phyloP scores from a whole-genome alignment of 2,329 filamentous ascomycete genomes.

The Didymosphaeria variabile region DNA sequence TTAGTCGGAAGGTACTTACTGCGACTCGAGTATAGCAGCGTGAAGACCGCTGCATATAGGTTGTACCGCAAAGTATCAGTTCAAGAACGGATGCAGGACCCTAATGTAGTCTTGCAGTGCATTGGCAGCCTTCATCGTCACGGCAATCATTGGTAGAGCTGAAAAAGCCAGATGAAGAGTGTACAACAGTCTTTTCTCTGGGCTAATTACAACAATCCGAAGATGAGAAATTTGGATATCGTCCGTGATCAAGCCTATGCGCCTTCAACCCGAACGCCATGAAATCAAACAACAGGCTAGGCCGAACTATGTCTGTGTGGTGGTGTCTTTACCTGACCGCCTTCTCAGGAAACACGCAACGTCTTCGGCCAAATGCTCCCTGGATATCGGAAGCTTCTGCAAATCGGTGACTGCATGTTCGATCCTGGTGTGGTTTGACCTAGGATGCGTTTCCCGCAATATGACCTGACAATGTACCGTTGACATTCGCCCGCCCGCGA shows the following conservation, averaged over 20 bases:
- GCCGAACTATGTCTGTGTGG: not conserved
- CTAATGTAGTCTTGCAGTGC: too few relatives aligned
- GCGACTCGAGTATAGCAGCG: too few relatives aligned
- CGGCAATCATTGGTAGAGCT: not conserved
- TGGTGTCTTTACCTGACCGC: not conserved
- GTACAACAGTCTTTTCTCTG: not conserved
- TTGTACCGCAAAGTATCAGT: too few relatives aligned
- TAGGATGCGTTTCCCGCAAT: too few relatives aligned
- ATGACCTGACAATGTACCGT: not conserved
- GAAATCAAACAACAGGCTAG: not conserved
- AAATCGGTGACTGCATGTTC: not conserved
- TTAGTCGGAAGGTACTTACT: too few relatives aligned
- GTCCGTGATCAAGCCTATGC: not conserved
- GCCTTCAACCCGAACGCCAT: slow-evolving; percentile 2
- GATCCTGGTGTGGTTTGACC: not conserved
- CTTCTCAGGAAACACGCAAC: not conserved
- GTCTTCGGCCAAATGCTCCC: not conserved
- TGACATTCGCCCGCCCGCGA: not conserved
- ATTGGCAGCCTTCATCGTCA: too few relatives aligned
- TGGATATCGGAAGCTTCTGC: not conserved
- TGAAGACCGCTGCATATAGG: too few relatives aligned
- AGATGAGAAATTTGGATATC: slow-evolving; percentile 5
- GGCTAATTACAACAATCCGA: not conserved
- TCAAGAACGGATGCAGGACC: too few relatives aligned
- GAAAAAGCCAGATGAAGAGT: not conserved